phyloP scores from a whole-genome alignment of 495 filamentous ascomycete species.

The Hypoxylon intermedium region DNA sequence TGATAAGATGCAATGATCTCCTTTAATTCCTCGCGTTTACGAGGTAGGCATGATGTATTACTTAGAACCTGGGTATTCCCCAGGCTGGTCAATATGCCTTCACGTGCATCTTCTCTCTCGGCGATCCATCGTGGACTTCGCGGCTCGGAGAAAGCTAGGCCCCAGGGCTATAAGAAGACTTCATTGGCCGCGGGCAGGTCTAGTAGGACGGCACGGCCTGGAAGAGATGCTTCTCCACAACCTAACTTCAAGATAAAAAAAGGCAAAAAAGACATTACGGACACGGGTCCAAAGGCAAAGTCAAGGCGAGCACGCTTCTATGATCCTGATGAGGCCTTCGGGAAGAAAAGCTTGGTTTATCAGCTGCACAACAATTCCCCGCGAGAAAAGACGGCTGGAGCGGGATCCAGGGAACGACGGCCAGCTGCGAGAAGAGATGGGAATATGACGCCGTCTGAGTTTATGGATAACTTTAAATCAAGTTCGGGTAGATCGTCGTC shows the following conservation, averaged over 20 bases:
- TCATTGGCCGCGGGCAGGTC: conserved; percentile 18
- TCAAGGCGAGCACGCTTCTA: conserved; percentile 53
- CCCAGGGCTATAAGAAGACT: conserved; percentile 30
- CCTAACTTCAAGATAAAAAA: conserved; percentile 48
- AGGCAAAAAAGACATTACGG: conserved; percentile 56
- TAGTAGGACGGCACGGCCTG: conserved; percentile 1
- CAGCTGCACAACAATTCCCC: conserved; percentile 45
- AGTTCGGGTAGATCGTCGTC: not conserved
- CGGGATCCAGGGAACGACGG: not conserved
- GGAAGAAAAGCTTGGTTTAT: conserved; percentile 56
- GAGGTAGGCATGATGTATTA: conserved; percentile 32
- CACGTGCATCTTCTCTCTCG: conserved; percentile 39
- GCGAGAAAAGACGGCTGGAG: conserved; percentile 18
- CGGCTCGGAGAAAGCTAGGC: conserved; percentile 35
- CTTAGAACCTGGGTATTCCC: conserved; percentile 9
- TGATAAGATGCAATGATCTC: conserved; percentile 39
- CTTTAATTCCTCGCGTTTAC: conserved; percentile 32
- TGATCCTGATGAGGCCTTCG: conserved; percentile 48
- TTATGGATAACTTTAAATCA: conserved; percentile 28
- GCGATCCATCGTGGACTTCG: conserved; percentile 44
- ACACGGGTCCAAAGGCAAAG: conserved; percentile 39
- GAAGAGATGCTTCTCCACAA: conserved; percentile 2
- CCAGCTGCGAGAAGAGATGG: not conserved
- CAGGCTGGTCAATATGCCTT: conserved; percentile 10
- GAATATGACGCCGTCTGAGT: conserved; percentile 16